Evolutionary conservation across 495 filamentous ascomycete species (phyloP).

Genomic region (Baudoinia panamericana): DNA sequence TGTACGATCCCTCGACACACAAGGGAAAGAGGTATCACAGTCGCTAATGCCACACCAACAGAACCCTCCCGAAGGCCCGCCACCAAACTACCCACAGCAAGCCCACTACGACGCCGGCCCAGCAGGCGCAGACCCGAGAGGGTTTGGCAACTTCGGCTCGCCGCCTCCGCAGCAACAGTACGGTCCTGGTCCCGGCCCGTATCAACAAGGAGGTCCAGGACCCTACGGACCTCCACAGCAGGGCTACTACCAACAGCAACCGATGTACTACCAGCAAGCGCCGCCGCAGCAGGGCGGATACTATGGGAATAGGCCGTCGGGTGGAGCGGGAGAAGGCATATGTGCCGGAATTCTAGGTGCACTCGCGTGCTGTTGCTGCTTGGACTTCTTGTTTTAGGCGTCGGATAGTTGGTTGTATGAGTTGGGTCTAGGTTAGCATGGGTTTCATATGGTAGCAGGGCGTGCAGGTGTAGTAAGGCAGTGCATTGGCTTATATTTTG

Average conservation of each 20-base stretch:
- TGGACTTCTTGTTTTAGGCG: conserved; percentile 30
- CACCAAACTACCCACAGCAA: conserved; percentile 18
- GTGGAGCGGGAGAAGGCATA: conserved; percentile 19
- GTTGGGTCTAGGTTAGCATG: too few species aligned
- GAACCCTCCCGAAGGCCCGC: conserved; percentile 13
- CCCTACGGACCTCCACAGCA: conserved; percentile 6
- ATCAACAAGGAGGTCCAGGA: conserved; percentile 7
- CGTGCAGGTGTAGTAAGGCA: too few species aligned
- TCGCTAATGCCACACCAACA: too few species aligned
- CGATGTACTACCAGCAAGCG: conserved; percentile 16
- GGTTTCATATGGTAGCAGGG: too few species aligned
- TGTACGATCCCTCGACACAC: too few species aligned
- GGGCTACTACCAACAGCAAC: conserved; percentile 6
- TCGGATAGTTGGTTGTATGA: not conserved
- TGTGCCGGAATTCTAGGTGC: conserved; percentile 27
- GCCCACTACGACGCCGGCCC: conserved; percentile 22
- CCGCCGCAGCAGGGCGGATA: conserved; percentile 7
- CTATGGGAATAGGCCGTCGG: conserved; percentile 9
- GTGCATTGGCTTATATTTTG: too few species aligned
- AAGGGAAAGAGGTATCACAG: too few species aligned
- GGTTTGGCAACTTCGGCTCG: conserved; percentile 5
- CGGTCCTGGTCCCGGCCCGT: conserved; percentile 3
- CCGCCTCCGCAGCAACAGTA: conserved; percentile 10
- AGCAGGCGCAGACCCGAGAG: conserved; percentile 5
- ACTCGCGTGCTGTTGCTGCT: conserved; percentile 33